These are phyloP conservation scores for Heterobasidion annosum DNA, from an alignment of 1,284 basidiomycete species.

Conservation along the genomic window DNA sequence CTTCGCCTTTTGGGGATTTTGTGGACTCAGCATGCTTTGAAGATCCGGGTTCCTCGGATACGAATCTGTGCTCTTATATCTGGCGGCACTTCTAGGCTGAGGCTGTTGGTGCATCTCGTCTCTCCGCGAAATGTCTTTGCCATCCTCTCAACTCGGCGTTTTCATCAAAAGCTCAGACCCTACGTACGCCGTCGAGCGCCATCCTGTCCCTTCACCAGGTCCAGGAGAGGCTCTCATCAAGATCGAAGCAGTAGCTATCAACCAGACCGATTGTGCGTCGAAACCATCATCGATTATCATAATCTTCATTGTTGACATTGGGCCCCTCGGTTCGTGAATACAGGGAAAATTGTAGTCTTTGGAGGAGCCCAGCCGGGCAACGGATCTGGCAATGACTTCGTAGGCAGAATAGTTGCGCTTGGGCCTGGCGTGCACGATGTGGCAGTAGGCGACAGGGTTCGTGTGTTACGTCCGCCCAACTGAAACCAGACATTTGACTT, in stretches of 20 bases:
- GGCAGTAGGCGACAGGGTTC: not conserved
- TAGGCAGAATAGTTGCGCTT: not conserved
- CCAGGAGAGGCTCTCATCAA: constrained; percentile 21
- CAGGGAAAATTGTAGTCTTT: not conserved
- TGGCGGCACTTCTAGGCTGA: too few species aligned
- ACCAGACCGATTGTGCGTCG: constrained; percentile 20
- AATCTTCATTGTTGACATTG: not conserved
- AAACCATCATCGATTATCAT: not conserved
- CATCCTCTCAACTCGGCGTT: not conserved
- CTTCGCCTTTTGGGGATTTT: too few species aligned
- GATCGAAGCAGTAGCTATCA: constrained; percentile 20
- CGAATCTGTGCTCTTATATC: too few species aligned
- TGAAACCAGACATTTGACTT: not conserved
- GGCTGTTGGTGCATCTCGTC: too few species aligned
- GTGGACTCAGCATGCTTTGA: too few species aligned
- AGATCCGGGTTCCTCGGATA: too few species aligned
- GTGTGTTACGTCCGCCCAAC: not conserved
- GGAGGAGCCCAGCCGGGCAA: not conserved
- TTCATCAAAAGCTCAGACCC: not conserved
- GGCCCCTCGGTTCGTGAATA: too few species aligned
- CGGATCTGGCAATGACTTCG: not conserved
- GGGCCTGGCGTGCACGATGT: not conserved
- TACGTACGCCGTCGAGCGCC: not conserved
- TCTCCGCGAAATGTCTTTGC: not conserved
- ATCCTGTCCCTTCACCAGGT: constrained; percentile 14